Percentiles rank a stretch among this genome's conserved stretches.
These are phyloP conservation scores for Trapa bicornis DNA, from an alignment of 345 rosid genomes.

Conservation along the genomic window DNA sequence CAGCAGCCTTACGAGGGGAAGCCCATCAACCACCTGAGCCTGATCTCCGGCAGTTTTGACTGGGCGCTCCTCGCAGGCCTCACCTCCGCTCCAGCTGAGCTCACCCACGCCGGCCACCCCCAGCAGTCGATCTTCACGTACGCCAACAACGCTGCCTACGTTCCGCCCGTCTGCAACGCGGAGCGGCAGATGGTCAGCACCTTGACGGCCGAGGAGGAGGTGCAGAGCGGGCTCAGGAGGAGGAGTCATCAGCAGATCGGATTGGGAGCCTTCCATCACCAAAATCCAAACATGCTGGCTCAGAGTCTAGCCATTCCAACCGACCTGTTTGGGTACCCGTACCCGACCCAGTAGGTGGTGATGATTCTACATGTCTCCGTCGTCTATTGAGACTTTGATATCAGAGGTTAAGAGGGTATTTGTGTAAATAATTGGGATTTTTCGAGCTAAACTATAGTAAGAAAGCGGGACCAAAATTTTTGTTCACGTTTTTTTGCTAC, in stretches of 20 bases:
- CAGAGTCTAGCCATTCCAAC: conserved; percentile 27
- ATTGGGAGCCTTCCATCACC: conserved; percentile 11
- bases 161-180: conserved; percentile 10
- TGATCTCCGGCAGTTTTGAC: conserved; percentile 41
- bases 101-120: conserved; percentile 15
- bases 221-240: conserved; percentile 46
- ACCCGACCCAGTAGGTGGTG: conserved; percentile 30
- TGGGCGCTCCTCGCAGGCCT: conserved; percentile 71
- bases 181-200: conserved; percentile 5
- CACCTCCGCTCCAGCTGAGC: conserved; percentile 27
- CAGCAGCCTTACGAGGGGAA: conserved; percentile 28
- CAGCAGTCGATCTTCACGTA: conserved; percentile 17
- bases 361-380: too few species aligned
- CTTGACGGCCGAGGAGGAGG: conserved; percentile 40
- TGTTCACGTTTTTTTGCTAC: not conserved
- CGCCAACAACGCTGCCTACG: conserved; percentile 18
- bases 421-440: conserved; percentile 32
- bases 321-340: conserved; percentile 48
- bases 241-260: conserved; percentile 23
- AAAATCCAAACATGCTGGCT: conserved; percentile 21
- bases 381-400: too few species aligned
- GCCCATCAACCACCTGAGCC: conserved; percentile 15
- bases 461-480: not conserved
- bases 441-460: conserved; percentile 16
- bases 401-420: conserved; percentile 3